Evolutionary conservation across 2,329 filamentous ascomycete species (phyloP).

Genomic region (Emergomyces pasteurianus): DNA sequence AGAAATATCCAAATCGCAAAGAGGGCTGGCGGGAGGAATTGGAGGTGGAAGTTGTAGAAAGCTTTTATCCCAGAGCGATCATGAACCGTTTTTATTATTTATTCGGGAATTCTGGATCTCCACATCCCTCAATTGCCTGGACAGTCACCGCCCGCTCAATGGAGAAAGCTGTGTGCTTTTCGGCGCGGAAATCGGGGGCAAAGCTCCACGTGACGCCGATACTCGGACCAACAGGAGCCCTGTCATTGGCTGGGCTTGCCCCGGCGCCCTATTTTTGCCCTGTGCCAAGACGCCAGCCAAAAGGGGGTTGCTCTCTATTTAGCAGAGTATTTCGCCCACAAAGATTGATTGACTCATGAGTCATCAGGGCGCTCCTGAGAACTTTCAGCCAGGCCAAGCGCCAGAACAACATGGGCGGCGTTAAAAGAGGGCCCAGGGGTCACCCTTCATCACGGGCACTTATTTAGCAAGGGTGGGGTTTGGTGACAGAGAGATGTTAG

Average conservation of each 20-base stretch:
- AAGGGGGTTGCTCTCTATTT: no score
- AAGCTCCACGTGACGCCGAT: neutral
- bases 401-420: no score
- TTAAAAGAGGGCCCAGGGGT: no score
- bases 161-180: neutral
- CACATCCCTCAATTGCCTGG: neutral
- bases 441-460: neutral
- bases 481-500: neutral
- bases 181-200: neutral
- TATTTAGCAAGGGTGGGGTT: neutral
- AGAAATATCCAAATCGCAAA: neutral
- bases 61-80: neutral
- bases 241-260: neutral
- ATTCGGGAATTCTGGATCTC: neutral
- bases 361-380: neutral
- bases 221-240: neutral
- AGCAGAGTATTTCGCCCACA: no score
- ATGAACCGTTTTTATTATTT: neutral
- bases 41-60: neutral
- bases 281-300: neutral
- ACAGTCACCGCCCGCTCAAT: neutral
- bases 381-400: no score
- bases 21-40: neutral
- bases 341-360: no score
- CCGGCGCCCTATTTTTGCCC: neutral